A percentile compares a stretch with the other conserved stretches of the same genome.
phyloP scores from a whole-genome alignment of 495 filamentous ascomycete species.

The Aspergillus steynii region DNA sequence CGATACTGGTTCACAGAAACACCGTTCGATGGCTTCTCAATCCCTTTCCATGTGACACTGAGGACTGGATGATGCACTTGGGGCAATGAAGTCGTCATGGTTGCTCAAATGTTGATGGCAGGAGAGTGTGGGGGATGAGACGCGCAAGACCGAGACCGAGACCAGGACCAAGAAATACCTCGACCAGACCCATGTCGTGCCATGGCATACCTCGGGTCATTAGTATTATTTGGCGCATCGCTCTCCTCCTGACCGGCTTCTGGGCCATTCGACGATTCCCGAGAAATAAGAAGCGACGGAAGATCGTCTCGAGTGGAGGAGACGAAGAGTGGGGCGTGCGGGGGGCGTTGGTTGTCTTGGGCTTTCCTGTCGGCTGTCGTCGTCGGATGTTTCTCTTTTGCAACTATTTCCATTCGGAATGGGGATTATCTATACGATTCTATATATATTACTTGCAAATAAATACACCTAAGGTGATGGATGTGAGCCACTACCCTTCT shows the following conservation, averaged over 20 bases:
- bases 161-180: neutral
- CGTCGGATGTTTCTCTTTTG: too few species aligned
- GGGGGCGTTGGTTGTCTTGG: too few species aligned
- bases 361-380: too few species aligned
- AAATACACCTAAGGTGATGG: too few species aligned
- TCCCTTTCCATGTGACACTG: conserved; percentile 37
- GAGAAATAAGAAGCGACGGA: neutral
- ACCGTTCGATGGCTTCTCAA: conserved; percentile 15
- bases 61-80: conserved; percentile 28
- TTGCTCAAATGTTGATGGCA: neutral
- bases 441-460: too few species aligned
- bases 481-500: neutral
- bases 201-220: neutral
- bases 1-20: conserved; percentile 32
- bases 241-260: neutral
- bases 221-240: neutral
- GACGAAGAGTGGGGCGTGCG: neutral
- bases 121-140: neutral
- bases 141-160: neutral
- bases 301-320: neutral
- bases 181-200: too few species aligned
- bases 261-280: neutral
- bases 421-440: too few species aligned
- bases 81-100: conserved; percentile 23
- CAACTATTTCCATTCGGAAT: too few species aligned